Evolutionary conservation across 2,329 filamentous ascomycete species (phyloP).

Genomic region (Fusarium devonianum): DNA sequence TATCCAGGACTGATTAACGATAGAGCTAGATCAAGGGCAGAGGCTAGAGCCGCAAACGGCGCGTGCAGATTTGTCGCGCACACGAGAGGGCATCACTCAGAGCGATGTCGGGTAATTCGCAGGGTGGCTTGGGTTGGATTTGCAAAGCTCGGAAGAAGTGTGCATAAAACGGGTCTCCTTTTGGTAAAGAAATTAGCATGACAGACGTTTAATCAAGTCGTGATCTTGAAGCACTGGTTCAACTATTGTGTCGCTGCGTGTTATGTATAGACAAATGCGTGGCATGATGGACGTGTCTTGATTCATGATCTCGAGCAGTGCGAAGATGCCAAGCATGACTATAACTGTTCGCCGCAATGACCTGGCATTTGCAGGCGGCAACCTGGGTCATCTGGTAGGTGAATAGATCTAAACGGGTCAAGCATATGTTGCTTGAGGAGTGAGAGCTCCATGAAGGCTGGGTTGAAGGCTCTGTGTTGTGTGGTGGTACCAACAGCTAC

Average conservation of each 20-base stretch:
- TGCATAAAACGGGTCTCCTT: constrained; percentile 11
- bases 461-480: no score
- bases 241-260: no score
- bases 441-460: no score
- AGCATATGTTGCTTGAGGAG: no score
- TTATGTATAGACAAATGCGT: no score
- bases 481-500: neutral
- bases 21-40: constrained; percentile 15
- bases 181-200: constrained; percentile 29
- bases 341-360: neutral
- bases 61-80: constrained; percentile 4
- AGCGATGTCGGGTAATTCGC: constrained; percentile 20
- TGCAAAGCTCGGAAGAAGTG: constrained; percentile 15
- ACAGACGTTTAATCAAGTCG: neutral
- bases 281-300: no score
- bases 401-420: no score
- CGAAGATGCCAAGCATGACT: constrained; percentile 3
- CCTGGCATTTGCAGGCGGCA: neutral
- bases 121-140: neutral
- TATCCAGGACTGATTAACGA: constrained; percentile 45
- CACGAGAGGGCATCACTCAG: constrained; percentile 17
- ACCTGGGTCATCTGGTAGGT: neutral
- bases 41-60: constrained; percentile 22
- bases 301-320: no score
- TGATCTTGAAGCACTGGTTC: no score